These are phyloP conservation scores for Monotropa hypopitys DNA, from an alignment of 179 eudicot genomes.

Conservation along the genomic window DNA sequence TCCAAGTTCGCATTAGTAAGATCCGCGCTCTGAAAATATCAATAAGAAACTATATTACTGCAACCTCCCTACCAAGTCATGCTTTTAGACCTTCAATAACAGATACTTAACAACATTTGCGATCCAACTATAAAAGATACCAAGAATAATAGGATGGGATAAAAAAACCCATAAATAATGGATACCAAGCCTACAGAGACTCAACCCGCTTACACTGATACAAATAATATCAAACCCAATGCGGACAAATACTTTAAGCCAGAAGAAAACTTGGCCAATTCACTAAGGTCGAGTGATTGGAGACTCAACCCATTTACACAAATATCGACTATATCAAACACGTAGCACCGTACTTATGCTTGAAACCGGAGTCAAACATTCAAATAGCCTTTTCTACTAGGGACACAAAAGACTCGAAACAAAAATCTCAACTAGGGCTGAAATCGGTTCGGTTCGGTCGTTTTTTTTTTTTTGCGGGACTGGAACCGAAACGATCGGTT, in stretches of 20 bases:
- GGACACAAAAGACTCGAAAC: not conserved
- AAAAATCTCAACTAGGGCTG: not conserved
- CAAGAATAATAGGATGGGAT: not conserved
- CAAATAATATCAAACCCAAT: not conserved
- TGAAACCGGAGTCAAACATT: not conserved
- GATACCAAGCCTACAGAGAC: not conserved
- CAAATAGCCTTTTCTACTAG: not conserved
- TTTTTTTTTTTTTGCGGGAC: too few relatives aligned
- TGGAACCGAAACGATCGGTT: too few relatives aligned
- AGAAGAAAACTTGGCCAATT: not conserved
- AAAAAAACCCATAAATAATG: not conserved
- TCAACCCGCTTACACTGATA: not conserved
- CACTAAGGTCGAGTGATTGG: not conserved
- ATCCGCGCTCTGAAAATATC: slow-evolving; percentile 54
- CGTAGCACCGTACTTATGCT: not conserved
- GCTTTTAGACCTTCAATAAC: not conserved
- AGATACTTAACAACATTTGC: not conserved
- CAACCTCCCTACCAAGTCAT: slow-evolving; percentile 1
- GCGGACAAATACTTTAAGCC: not conserved
- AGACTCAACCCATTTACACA: not conserved
- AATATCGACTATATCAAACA: not conserved
- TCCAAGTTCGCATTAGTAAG: slow-evolving; percentile 89
- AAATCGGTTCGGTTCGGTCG: too few relatives aligned
- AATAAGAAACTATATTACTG: not conserved
- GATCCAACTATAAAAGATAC: not conserved